Percentiles rank a stretch among this genome's conserved stretches.
These are phyloP conservation scores for Stereocaulon alpinum DNA, from an alignment of 495 filamentous ascomycete genomes.

Conservation along the genomic window DNA sequence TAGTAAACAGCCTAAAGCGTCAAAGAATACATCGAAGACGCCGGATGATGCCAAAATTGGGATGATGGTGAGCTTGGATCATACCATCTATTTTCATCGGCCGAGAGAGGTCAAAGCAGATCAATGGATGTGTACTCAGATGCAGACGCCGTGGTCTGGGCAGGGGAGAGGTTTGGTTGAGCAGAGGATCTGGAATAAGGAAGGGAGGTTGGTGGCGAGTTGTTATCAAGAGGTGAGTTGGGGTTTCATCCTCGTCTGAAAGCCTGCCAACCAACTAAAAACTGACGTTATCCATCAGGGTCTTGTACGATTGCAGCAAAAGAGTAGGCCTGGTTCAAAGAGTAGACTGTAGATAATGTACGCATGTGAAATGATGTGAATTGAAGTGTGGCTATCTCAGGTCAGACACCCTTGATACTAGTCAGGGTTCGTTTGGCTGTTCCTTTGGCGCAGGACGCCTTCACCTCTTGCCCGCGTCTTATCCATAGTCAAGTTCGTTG, in stretches of 20 bases:
- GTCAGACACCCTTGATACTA: too few species aligned
- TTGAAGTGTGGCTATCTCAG: not conserved
- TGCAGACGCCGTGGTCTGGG: constrained; percentile 87
- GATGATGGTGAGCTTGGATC: constrained; percentile 95
- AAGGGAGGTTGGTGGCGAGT: constrained; percentile 74
- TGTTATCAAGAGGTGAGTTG: constrained; percentile 64
- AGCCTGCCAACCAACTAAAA: not conserved
- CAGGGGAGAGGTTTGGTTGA: constrained; percentile 79
- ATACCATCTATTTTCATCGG: constrained; percentile 91
- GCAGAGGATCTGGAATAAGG: constrained; percentile 76
- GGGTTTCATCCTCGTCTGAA: not conserved
- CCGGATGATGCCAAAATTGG: constrained; percentile 47
- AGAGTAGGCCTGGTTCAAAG: constrained; percentile 4
- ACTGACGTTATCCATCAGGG: constrained; percentile 28
- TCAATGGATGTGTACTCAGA: constrained; percentile 90
- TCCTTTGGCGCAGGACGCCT: too few species aligned
- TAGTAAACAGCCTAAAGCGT: not conserved
- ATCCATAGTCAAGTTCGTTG: too few species aligned
- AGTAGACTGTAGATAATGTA: constrained; percentile 15
- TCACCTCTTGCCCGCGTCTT: too few species aligned
- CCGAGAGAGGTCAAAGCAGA: constrained; percentile 70
- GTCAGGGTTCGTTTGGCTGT: too few species aligned
- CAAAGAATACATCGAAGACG: constrained; percentile 10
- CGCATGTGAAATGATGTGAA: not conserved
- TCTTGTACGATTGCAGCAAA: constrained; percentile 42